Conservation (phyloP, 2,329 filamentous ascomycete genomes). For the Teratosphaeria pseudoeucalypti region DNA sequence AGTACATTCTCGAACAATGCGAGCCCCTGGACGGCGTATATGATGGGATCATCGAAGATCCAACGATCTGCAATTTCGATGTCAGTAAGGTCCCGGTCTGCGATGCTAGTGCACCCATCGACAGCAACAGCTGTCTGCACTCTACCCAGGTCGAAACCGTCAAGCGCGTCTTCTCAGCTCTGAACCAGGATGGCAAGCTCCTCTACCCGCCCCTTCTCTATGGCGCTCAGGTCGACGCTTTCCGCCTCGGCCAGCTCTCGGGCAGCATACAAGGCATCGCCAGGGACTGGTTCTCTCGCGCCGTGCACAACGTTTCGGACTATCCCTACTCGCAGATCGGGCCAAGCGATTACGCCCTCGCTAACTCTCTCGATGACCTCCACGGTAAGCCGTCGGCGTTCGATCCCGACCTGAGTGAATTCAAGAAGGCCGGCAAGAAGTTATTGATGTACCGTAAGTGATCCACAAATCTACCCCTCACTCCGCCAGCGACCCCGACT, state of each 20-base stretch:
- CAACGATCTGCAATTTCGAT: slow-evolving; percentile 34
- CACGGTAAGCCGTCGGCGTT: slow-evolving; percentile 32
- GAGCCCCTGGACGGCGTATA: slow-evolving; percentile 39
- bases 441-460: slow-evolving; percentile 27
- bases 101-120: slow-evolving; percentile 12
- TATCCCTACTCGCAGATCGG: slow-evolving; percentile 33
- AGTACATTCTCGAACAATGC: slow-evolving; percentile 39
- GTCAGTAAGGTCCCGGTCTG: slow-evolving; percentile 26
- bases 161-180: slow-evolving; percentile 26
- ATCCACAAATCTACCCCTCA: neutral
- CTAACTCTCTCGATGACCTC: slow-evolving; percentile 28
- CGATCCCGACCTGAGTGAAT: slow-evolving; percentile 28
- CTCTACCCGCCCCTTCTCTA: slow-evolving; percentile 44
- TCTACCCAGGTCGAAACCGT: slow-evolving; percentile 35
- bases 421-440: slow-evolving; percentile 33
- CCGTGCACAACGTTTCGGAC: slow-evolving; percentile 35
- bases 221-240: slow-evolving; percentile 35
- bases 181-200: slow-evolving; percentile 31
- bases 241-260: slow-evolving; percentile 28
- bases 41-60: slow-evolving; percentile 41
- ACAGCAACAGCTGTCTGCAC: slow-evolving; percentile 34
- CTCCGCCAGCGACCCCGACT: neutral
- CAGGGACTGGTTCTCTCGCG: slow-evolving; percentile 37
- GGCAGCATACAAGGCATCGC: slow-evolving; percentile 35
- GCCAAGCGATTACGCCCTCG: slow-evolving; percentile 31